phyloP scores from a whole-genome alignment of 2,329 filamentous ascomycete genomes.

The Aspergillus sp. region DNA sequence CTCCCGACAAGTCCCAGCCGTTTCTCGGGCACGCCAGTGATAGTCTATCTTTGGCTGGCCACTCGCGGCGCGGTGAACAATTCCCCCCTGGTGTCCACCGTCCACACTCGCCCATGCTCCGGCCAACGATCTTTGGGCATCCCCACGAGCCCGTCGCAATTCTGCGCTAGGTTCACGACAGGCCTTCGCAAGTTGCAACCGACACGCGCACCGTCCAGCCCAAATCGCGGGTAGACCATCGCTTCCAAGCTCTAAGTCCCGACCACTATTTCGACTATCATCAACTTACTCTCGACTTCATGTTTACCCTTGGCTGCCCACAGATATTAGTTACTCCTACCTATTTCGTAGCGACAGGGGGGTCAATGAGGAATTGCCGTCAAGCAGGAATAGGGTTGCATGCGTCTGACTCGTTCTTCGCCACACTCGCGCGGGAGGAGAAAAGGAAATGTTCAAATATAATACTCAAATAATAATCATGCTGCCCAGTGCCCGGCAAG shows the following conservation, averaged over 20 bases:
- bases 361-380: not conserved
- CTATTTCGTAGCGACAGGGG: not conserved
- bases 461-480: not conserved
- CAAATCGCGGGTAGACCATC: conserved; percentile 38
- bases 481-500: not conserved
- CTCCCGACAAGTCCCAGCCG: conserved; percentile 11
- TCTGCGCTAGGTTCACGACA: conserved; percentile 35
- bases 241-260: conserved; percentile 22
- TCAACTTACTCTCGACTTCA: conserved; percentile 22
- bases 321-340: too few species aligned
- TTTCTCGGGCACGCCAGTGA: conserved; percentile 37
- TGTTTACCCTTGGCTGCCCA: not conserved
- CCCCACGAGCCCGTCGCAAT: conserved; percentile 23
- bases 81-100: not conserved
- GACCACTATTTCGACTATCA: conserved; percentile 15
- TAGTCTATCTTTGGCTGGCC: conserved; percentile 16
- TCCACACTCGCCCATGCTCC: conserved; percentile 13
- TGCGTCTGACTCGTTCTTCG: conserved; percentile 5
- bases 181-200: conserved; percentile 11
- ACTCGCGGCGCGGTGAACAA: conserved; percentile 15
- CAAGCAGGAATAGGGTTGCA: conserved; percentile 1
- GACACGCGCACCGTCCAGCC: conserved; percentile 27
- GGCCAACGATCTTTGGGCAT: conserved; percentile 32
- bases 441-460: conserved; percentile 3
- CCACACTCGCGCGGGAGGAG: conserved; percentile 2